phyloP scores from a whole-genome alignment of 768 basidiomycete genomes.

The Kondoa malvinella region DNA sequence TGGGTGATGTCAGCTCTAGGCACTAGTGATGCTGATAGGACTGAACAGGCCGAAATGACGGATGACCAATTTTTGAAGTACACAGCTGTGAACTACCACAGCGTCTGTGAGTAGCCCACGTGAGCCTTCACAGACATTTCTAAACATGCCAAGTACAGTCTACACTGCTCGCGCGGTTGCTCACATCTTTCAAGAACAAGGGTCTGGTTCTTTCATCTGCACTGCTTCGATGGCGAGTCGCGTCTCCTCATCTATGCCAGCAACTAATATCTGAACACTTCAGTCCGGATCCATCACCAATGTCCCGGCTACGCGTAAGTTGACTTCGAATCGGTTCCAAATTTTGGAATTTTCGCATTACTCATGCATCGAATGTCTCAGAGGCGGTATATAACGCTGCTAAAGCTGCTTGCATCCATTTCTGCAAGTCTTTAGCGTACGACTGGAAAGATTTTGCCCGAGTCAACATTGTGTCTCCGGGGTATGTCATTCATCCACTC shows the following conservation, averaged over 20 bases:
- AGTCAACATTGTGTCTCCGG: conserved; percentile 28
- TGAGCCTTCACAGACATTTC: neutral
- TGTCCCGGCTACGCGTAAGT: neutral
- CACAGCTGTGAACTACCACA: conserved; percentile 12
- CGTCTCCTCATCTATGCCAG: conserved; percentile 19
- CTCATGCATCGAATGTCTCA: too few relatives aligned
- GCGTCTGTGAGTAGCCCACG: neutral
- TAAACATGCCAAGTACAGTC: neutral
- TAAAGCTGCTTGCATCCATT: conserved; percentile 31
- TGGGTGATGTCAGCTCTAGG: too few relatives aligned
- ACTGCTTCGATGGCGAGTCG: conserved; percentile 22
- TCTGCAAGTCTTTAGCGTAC: conserved; percentile 30
- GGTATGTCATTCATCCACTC: neutral
- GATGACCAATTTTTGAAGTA: conserved; percentile 17
- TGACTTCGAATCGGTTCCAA: neutral
- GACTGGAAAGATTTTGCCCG: conserved; percentile 32
- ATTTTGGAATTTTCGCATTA: too few relatives aligned
- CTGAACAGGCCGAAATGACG: conserved; percentile 17
- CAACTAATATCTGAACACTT: conserved; percentile 14
- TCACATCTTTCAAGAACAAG: conserved; percentile 24
- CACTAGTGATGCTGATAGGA: too few relatives aligned
- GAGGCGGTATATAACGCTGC: conserved; percentile 29
- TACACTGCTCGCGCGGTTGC: conserved; percentile 13
- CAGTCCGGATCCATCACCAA: neutral
- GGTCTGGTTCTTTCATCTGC: conserved; percentile 23